Evolutionary conservation across 441 rosid species (phyloP), one percentile per base, ranked within the genome.

Genomic region (Hypseocharis bilobata): DNA sequence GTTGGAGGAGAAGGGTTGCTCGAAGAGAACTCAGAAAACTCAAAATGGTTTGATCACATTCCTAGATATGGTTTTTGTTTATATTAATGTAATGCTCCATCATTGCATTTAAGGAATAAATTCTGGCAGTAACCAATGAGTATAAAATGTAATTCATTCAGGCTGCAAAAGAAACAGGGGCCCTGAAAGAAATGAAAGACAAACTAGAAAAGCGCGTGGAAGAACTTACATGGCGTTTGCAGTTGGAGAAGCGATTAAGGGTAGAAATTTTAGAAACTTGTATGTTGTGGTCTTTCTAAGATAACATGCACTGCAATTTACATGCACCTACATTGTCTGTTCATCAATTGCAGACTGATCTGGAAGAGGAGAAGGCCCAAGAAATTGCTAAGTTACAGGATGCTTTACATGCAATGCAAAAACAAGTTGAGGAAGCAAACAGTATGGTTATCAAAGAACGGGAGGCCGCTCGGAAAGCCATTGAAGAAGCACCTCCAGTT

Each of bases 161-260:
- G 99, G 98, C 97, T 80, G 84, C 98, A 67, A 85, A 88, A 70
- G 99, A 95, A 76, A 95, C 99, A 0, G 99, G 99, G 47, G 99
- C 98, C 64, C 98, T 95, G 52, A 88, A 85, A 86, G 97, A 87
- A 77, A 97, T 95, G 25, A 95, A 95, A 71, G 97, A 91, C 84
- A 91, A 87, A 79, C 81, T 92, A 71, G 98, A 95, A 82, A 91
- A 95, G 83, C 95, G 97, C 49, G 98, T 95, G 70, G 99, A 95
- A 80, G 99, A 95, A 78, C 88, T 95, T 68, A 88, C 97, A 62
- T 91, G 98, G 99, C 92, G 99, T 67, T 77, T 89, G 71, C 98
- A 95, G 71, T 69, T 95, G 13, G 99, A 95, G 86, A 95, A 92
- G 82, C 86, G 93, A 77, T 75, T 95, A 75, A 87, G 98, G 92